Evolutionary conservation across 1,284 basidiomycete species (phyloP), one percentile per base, ranked within the genome.

Genomic region (Ustilago nuda): DNA sequence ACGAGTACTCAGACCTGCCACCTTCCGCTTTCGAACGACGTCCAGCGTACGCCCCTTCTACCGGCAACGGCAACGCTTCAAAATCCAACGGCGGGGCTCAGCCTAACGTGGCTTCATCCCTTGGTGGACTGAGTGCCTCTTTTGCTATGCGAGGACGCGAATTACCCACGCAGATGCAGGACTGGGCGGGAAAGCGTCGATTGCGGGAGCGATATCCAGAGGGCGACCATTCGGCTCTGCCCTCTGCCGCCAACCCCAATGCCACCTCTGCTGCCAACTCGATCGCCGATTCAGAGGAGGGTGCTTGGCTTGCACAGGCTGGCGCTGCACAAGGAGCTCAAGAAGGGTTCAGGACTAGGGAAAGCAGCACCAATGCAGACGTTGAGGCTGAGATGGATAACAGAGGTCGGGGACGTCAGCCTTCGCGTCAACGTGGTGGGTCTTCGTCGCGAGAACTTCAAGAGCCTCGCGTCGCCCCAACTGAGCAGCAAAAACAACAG

Each of bases 141-240:
- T 82, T 82, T 43, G 81, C 81, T 23, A 81, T 82, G 81, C 69
- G 81, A 23, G 81, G 81, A 7, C 69, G 79, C 23, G 81, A 81
- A 4, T 55, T 76, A 7, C 79, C 79, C 6, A 13, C 69, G 4
- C 75, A 78, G 48, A 65, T 79, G 66, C 79, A 82, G 56, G 81
- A 81, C 57, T 81, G 79, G 81, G 72, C 81, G 23, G 76, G 78
- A n/a, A 78, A 78, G 66, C 67, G 78, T 35, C 61, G 81, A n/a
- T 51, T 82, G 51, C 71, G 74, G 12, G 81, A 82, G 59, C 67
- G 81, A 32, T 82, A 81, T 50, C 81, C 81, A 1, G 72, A 82
- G 45, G 81, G 77, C 11, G 81, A 82, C 52, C 81, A 82, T 37
- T 80, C 78, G 30, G 81, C 80, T 8, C 35, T 82, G 51, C 75